Evolutionary conservation across 148 eudicot genomes (phyloP).

Genomic region (Gaultheria prostrata): DNA sequence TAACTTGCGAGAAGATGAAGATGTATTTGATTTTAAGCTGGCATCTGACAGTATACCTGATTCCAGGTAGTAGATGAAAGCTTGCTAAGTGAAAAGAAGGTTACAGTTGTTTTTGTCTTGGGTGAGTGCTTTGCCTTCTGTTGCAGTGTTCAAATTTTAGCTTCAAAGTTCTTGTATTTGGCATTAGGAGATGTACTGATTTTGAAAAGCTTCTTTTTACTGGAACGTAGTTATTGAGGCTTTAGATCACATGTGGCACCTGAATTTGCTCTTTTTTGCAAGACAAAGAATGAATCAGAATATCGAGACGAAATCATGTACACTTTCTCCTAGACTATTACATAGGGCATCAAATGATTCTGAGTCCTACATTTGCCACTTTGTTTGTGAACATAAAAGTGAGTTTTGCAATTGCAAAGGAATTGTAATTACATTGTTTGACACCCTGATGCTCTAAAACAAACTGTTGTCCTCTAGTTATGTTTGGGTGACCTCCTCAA

Average conservation of each 20-base stretch:
- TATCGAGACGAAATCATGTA: neutral
- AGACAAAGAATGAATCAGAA: neutral
- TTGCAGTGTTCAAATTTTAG: neutral
- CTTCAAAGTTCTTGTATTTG: neutral
- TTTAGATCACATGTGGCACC: neutral
- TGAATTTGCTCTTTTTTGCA: neutral
- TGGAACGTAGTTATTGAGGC: no score
- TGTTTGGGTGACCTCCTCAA: neutral
- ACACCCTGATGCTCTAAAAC: conserved; percentile 5
- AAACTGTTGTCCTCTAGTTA: neutral
- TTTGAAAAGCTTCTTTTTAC: neutral
- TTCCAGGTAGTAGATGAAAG: conserved; percentile 40
- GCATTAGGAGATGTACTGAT: neutral
- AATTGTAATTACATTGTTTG: neutral
- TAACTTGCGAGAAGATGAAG: neutral
- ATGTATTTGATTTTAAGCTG: neutral
- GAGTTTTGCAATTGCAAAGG: neutral
- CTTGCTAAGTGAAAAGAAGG: conserved; percentile 26
- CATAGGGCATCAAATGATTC: neutral
- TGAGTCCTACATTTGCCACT: neutral
- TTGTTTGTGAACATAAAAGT: neutral
- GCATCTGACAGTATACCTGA: conserved; percentile 11
- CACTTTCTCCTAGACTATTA: neutral
- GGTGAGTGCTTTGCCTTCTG: conserved; percentile 26
- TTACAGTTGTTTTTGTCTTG: conserved; percentile 48